Base-by-base conservation (phyloP, 306 rosid genomes). In the Medicago ruthenica region DNA sequence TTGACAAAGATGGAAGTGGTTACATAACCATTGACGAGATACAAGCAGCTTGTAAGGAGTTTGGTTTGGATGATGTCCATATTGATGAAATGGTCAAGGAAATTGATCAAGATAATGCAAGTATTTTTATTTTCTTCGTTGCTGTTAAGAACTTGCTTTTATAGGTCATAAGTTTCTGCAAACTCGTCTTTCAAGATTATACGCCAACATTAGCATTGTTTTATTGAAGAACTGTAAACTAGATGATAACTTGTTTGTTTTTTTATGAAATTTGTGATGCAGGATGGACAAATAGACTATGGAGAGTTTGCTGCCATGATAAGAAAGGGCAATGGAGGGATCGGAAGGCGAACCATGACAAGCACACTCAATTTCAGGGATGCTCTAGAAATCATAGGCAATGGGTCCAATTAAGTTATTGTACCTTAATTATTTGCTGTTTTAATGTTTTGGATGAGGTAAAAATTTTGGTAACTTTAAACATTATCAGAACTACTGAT, bases 271-370 rank as follows among this genome's bases (percentile, higher is more conserved):
- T 63, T 42, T 75, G 71, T 67, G 34, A 1, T 81, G 77, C 81
- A 88, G 91, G 89, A 88, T 79, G 88, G 88, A 79, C 89, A 85
- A 45, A 88, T 88, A 76, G 89, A 88, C 67, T 88, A 85, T 77
- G 81, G 70, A 50, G 89, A 88, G 74, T 88, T 88, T 42, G 83
- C 86, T 51, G 87, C 88, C 41, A 85, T 88, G 89, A 85, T 88
- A 87, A 85, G 88, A 76, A 84, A 82, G 71, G 88, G 88, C 41
- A 87, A 87, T 73, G 90, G 90, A 77, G 90, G 85, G 21, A 74
- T 82, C 0, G 88, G 88, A 60, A 79, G 90, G 66, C 74, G 88
- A 84, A 82, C 90, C 47, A 84, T 84, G 88, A 82, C 85, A 78
- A 84, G 79, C 77, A 77, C 86, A 42, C 76, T 87, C 72, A 82